These are phyloP conservation scores for Anisodus tanguticus DNA, from an alignment of 257 asterid species.

Conservation along the genomic window DNA sequence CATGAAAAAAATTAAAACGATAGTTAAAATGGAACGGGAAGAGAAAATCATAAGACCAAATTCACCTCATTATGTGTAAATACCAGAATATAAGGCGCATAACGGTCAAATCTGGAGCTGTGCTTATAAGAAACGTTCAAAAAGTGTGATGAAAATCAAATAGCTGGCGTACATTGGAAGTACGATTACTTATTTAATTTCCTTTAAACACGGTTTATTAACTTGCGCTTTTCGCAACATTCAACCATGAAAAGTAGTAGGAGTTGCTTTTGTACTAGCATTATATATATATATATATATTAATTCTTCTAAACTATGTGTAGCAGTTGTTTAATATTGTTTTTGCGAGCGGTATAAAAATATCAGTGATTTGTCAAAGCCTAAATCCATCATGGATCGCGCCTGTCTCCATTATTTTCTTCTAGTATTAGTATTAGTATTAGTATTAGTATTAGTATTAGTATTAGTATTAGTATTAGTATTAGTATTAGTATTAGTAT, in stretches of 20 bases:
- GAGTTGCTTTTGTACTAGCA: not conserved
- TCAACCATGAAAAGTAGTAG: conserved; percentile 7
- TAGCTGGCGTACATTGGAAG: not conserved
- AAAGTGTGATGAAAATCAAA: not conserved
- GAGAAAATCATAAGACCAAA: not conserved
- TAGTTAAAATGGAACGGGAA: no score
- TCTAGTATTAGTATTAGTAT: not conserved
- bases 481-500: not conserved
- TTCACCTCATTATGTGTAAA: not conserved
- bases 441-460: not conserved
- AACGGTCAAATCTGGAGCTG: not conserved
- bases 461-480: not conserved
- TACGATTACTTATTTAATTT: not conserved
- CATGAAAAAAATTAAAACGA: no score
- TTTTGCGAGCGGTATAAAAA: not conserved
- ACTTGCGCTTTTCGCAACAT: not conserved
- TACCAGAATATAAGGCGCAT: not conserved
- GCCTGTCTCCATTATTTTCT: not conserved
- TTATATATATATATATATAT: no score
- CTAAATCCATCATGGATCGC: not conserved
- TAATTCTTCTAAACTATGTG: not conserved
- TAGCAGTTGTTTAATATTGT: not conserved
- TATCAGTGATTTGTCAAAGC: not conserved
- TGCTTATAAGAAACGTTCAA: not conserved
- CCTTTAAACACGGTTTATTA: not conserved